Conservation (phyloP, 169 alveolate species). For the Eimeria praecox region DNA sequence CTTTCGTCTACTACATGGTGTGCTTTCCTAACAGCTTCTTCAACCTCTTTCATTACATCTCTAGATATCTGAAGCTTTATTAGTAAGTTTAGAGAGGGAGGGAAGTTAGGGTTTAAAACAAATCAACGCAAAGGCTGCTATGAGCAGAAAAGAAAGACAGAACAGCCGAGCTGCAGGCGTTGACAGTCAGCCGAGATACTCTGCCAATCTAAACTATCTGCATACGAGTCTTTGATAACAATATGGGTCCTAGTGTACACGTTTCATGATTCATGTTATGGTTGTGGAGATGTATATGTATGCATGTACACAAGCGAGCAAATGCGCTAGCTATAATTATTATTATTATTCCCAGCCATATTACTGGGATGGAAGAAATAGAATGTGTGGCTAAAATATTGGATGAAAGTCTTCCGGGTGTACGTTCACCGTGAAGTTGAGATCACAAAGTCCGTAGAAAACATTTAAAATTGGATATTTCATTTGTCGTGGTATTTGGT, state of each 20-base stretch:
- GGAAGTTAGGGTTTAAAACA: background rate
- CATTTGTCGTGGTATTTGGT: background rate
- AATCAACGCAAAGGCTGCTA: background rate
- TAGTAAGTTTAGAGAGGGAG: background rate
- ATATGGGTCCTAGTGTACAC: no score
- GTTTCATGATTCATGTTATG: no score
- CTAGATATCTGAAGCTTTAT: background rate
- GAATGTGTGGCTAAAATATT: background rate
- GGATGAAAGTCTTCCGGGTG: background rate
- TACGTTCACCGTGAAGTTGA: background rate
- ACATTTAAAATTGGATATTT: conserved; percentile 6
- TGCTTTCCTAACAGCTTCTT: background rate
- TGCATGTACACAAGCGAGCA: no score
- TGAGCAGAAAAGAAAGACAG: background rate
- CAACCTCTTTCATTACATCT: background rate
- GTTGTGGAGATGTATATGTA: no score
- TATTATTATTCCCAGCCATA: background rate
- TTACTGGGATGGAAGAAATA: background rate
- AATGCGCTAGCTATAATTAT: no score
- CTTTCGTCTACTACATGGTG: background rate
- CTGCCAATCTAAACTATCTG: no score
- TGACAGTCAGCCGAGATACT: no score
- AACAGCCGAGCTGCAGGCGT: no score
- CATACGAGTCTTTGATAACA: no score
- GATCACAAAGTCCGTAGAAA: conserved; percentile 8